Percentiles rank a stretch among this genome's conserved stretches.
phyloP scores from a whole-genome alignment of 1,284 basidiomycete genomes.

The Ganoderma boninense region DNA sequence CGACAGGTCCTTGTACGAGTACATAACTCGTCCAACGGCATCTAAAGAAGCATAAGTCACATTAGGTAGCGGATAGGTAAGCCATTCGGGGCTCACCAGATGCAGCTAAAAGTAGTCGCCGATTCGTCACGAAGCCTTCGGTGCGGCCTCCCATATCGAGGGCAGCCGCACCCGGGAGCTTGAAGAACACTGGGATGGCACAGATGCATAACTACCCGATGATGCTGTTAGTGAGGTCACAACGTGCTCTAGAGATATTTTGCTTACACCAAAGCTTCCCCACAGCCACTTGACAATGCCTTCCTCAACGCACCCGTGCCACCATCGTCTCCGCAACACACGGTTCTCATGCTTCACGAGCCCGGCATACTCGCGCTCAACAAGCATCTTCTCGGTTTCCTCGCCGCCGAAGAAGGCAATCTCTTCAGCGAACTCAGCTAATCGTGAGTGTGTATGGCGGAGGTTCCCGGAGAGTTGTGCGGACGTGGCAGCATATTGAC shows the following conservation, averaged over 20 bases:
- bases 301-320: slow-evolving; percentile 94
- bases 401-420: slow-evolving; percentile 94
- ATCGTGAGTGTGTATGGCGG: slow-evolving; percentile 92
- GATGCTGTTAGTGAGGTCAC: slow-evolving; percentile 15
- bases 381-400: slow-evolving; percentile 90
- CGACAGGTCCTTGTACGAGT: slow-evolving; percentile 95
- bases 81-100: slow-evolving; percentile 55
- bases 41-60: slow-evolving; percentile 48
- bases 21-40: slow-evolving; percentile 89
- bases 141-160: slow-evolving; percentile 86
- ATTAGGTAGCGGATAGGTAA: not conserved
- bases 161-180: slow-evolving; percentile 76
- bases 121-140: slow-evolving; percentile 95
- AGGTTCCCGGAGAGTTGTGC: slow-evolving; percentile 91
- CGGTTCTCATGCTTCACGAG: slow-evolving; percentile 91
- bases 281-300: slow-evolving; percentile 98
- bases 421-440: slow-evolving; percentile 95
- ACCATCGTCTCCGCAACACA: slow-evolving; percentile 85
- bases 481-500: slow-evolving; percentile 85
- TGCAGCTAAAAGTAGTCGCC: slow-evolving; percentile 87
- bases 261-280: slow-evolving; percentile 89
- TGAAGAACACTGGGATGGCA: slow-evolving; percentile 94
- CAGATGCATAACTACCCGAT: slow-evolving; percentile 80
- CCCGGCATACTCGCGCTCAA: slow-evolving; percentile 91
- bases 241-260: not conserved